phyloP scores from a whole-genome alignment of 352 stramenopile species.

The Globisporangium mamillatum region DNA sequence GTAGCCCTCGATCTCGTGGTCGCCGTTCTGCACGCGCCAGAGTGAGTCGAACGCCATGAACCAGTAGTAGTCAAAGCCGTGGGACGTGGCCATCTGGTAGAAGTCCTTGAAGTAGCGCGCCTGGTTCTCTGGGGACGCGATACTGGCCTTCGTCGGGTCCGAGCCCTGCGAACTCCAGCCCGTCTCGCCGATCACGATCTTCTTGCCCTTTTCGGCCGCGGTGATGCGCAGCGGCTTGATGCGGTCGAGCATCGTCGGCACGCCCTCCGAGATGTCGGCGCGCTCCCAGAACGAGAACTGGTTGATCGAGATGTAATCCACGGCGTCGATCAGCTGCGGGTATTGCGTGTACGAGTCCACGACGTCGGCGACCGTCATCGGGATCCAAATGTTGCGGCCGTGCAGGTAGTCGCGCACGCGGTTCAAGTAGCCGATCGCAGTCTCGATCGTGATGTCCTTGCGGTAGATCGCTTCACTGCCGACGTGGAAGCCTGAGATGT shows the following conservation, averaged over 20 bases:
- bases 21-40: constrained; percentile 47
- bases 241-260: constrained; percentile 47
- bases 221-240: constrained; percentile 42
- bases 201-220: constrained; percentile 50
- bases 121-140: constrained; percentile 49
- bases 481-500: constrained; percentile 53
- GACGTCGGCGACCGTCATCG: constrained; percentile 67
- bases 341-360: constrained; percentile 72
- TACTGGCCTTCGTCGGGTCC: constrained; percentile 22
- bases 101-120: constrained; percentile 72
- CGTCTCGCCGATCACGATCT: constrained; percentile 63
- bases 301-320: constrained; percentile 73
- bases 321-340: constrained; percentile 47
- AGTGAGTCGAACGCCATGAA: constrained; percentile 67
- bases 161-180: constrained; percentile 58
- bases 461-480: constrained; percentile 74
- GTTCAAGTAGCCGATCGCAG: constrained; percentile 58
- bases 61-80: constrained; percentile 70
- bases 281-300: constrained; percentile 81
- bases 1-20: constrained; percentile 53
- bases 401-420: constrained; percentile 52
- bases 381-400: constrained; percentile 37
- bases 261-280: constrained; percentile 43
- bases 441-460: constrained; percentile 40
- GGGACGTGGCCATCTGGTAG: constrained; percentile 43